Evolutionary conservation across 148 eudicot genomes (phyloP).

Genomic region (Vaccinium macrocarpon): DNA sequence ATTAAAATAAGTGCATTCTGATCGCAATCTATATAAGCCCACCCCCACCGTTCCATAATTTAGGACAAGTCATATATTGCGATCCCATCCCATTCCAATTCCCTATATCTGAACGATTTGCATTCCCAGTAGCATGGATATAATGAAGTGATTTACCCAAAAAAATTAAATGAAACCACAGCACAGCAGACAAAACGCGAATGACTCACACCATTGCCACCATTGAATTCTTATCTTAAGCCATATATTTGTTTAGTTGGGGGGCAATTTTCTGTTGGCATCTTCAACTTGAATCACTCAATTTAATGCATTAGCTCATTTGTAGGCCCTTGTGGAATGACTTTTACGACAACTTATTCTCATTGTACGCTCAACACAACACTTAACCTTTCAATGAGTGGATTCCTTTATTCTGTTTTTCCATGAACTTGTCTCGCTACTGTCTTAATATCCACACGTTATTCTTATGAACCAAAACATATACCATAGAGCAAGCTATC

Average conservation of each 20-base stretch:
- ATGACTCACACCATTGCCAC: background rate
- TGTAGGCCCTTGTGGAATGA: background rate
- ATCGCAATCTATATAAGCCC: background rate
- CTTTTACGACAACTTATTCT: background rate
- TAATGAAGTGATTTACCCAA: background rate
- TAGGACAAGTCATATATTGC: background rate
- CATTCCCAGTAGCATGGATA: background rate
- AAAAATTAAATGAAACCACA: background rate
- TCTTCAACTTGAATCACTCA: background rate
- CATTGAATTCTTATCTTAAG: background rate
- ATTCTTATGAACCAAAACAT: background rate
- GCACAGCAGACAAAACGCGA: background rate
- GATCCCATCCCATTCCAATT: background rate
- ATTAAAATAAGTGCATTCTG: background rate
- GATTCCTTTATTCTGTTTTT: background rate
- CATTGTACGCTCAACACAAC: background rate
- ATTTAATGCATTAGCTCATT: background rate
- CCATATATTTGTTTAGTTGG: background rate
- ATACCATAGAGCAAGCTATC: background rate
- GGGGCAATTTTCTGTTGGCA: background rate
- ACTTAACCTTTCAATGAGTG: background rate
- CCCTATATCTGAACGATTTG: background rate
- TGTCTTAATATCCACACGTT: background rate
- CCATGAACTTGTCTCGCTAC: background rate
- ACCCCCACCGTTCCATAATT: background rate